Evolutionary conservation across 352 stramenopile genomes (phyloP).

Genomic region (Globisporangium abappressorium): DNA sequence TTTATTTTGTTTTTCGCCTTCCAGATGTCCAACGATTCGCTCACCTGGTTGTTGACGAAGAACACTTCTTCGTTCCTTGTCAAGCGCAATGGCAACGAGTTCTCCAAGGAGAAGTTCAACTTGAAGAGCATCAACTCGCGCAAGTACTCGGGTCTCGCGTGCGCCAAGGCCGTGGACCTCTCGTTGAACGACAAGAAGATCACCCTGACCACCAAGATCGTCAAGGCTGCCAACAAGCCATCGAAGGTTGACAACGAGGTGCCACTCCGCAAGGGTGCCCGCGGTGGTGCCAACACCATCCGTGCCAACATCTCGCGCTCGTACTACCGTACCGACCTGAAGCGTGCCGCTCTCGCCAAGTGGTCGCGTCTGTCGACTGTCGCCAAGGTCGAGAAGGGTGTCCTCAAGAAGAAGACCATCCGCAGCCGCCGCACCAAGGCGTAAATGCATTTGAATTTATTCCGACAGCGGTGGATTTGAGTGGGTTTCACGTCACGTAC

Average conservation of each 20-base stretch:
- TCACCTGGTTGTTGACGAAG: constrained; percentile 96
- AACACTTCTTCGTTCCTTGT: constrained; percentile 96
- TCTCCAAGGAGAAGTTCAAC: constrained; percentile 95
- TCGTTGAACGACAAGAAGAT: constrained; percentile 87
- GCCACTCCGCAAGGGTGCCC: constrained; percentile 81
- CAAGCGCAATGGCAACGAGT: constrained; percentile 90
- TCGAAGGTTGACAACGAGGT: constrained; percentile 68
- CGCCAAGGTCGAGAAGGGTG: constrained; percentile 88
- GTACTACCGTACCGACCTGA: constrained; percentile 86
- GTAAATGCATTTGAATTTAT: constrained; percentile 34
- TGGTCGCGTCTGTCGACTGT: constrained; percentile 86
- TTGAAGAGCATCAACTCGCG: constrained; percentile 92
- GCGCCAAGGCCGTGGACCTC: constrained; percentile 92
- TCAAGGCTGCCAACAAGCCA: constrained; percentile 69
- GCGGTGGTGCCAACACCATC: constrained; percentile 82
- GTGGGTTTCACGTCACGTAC: background rate
- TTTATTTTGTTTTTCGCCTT: background rate
- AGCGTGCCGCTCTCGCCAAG: constrained; percentile 79
- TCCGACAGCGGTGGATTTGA: constrained; percentile 9
- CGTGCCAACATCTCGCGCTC: constrained; percentile 87
- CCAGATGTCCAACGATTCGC: constrained; percentile 90
- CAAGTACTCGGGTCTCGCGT: constrained; percentile 97
- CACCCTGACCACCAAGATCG: constrained; percentile 80
- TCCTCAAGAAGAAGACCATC: constrained; percentile 81
- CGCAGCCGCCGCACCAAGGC: constrained; percentile 81